phyloP scores from a whole-genome alignment of 257 asterid species.

The Echium plantagineum region DNA sequence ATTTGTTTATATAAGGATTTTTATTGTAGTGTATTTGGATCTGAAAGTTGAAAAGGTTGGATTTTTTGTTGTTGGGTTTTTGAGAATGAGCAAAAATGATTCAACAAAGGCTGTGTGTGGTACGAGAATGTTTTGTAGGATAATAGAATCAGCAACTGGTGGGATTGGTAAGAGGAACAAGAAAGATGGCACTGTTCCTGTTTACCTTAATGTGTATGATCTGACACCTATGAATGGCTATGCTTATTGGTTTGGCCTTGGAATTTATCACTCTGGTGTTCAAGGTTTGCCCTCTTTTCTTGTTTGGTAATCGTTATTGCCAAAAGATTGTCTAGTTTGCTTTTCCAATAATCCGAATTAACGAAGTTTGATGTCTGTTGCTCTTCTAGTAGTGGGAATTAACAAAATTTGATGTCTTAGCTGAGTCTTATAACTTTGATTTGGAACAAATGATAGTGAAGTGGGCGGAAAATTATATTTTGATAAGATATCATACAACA shows the following conservation, averaged over 20 bases:
- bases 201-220: slow-evolving; percentile 59
- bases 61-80: too few species aligned
- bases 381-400: too few species aligned
- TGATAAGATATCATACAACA: too few species aligned
- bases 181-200: slow-evolving; percentile 47
- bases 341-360: too few species aligned
- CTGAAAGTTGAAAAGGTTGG: neutral
- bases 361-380: too few species aligned
- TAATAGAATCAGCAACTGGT: slow-evolving; percentile 12
- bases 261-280: slow-evolving; percentile 62
- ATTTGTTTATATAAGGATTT: too few species aligned
- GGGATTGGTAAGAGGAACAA: slow-evolving; percentile 20
- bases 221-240: slow-evolving; percentile 61
- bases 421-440: too few species aligned
- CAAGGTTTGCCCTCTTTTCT: slow-evolving; percentile 27
- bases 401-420: too few species aligned
- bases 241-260: slow-evolving; percentile 67
- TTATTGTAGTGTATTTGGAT: neutral
- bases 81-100: neutral
- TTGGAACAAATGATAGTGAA: too few species aligned
- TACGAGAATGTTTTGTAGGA: slow-evolving; percentile 29
- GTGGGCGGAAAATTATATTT: too few species aligned
- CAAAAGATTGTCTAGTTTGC: too few species aligned
- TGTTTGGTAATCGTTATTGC: too few species aligned
- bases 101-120: neutral